Evolutionary conservation across 2,329 filamentous ascomycete species (phyloP), one percentile per base, ranked within the genome.

Genomic region (Aspergillus latus): DNA sequence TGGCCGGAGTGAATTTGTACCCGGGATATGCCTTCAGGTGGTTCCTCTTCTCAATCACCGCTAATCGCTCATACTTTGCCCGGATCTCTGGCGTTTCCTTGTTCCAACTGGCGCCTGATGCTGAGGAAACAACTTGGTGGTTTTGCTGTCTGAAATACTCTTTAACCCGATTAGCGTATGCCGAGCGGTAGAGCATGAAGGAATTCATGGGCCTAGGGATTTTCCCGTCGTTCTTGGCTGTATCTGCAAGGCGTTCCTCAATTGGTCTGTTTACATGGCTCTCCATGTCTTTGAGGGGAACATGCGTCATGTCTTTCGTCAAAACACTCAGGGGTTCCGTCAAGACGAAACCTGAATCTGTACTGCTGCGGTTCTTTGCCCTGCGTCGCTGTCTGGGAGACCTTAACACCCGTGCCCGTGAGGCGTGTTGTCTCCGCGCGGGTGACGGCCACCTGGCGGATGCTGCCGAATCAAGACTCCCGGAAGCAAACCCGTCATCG

Each of bases 141-240:
- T 97, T 97, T 73, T 94, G 93, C 66, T 94, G 86, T 11, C 84
- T 79, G 65, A 89, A 90, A 80, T 87, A 90, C 50, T 84, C 80
- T 74, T 96, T 96, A 57, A 90, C 90, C 32, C 92, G 82, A 59
- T 94, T 89, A 58, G 95, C 90, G 69, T 90, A 97, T 5, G 91
- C 90, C 63, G 94, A 96, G 42, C 94, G 88, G 73, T 99, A 99
- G 49, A 99, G 80, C 88, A 99, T 96, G 78, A 97, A 99, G 0
- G 90, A 93, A 73, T 99, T 99, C 88, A 97, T 96, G 2, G 94
- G 92, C 30, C 94, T 83, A 66, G 93, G 91, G 64, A 97, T 83
- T 70, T 92, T 92, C 28, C 89, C 89, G 36, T 85, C 78, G 66
- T 87, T 90, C 65, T 84, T 82, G 43, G 85, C 82, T 8, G 88